phyloP scores from a whole-genome alignment of 106 monocot species.

The Dioscorea zingiberensis region DNA sequence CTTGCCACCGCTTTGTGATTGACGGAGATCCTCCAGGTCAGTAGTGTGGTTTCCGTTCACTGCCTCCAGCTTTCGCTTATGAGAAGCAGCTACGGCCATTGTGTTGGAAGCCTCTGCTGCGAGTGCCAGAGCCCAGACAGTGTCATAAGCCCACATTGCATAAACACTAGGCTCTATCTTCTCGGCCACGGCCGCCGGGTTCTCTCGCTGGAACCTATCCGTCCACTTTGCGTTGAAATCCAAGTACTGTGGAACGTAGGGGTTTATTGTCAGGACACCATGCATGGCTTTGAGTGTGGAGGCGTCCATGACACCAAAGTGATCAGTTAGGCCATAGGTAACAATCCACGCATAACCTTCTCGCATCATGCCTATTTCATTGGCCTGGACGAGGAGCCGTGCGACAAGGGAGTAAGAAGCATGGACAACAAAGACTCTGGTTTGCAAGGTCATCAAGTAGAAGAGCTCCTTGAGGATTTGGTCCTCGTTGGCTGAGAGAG shows the following conservation, averaged over 20 bases:
- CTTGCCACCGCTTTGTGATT: no score
- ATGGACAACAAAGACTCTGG: slow-evolving; percentile 65
- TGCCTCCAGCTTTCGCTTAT: no score
- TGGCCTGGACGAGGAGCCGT: slow-evolving; percentile 26
- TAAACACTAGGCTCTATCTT: neutral
- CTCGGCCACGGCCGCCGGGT: neutral
- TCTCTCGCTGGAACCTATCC: slow-evolving; percentile 6
- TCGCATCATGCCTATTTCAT: slow-evolving; percentile 38
- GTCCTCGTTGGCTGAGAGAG: slow-evolving; percentile 12
- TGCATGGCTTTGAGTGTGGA: slow-evolving; percentile 23
- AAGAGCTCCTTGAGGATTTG: slow-evolving; percentile 23
- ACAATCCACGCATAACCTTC: slow-evolving; percentile 60
- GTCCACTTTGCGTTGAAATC: slow-evolving; percentile 26
- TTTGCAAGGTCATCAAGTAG: slow-evolving; percentile 28
- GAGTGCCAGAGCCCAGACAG: slow-evolving; percentile 15
- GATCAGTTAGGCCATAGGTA: slow-evolving; percentile 32
- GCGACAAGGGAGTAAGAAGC: slow-evolving; percentile 19
- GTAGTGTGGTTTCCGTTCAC: no score
- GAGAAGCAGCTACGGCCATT: no score
- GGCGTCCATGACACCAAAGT: slow-evolving; percentile 13
- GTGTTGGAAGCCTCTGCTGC: slow-evolving; percentile 22
- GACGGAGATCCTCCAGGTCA: no score
- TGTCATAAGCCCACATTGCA: slow-evolving; percentile 16
- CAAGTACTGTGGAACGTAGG: slow-evolving; percentile 19
- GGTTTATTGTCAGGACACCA: slow-evolving; percentile 46